Percentiles rank a stretch among this genome's conserved stretches.
Evolutionary conservation across 306 rosid genomes (phyloP).

Genomic region (Dalbergia cochinchinensis): DNA sequence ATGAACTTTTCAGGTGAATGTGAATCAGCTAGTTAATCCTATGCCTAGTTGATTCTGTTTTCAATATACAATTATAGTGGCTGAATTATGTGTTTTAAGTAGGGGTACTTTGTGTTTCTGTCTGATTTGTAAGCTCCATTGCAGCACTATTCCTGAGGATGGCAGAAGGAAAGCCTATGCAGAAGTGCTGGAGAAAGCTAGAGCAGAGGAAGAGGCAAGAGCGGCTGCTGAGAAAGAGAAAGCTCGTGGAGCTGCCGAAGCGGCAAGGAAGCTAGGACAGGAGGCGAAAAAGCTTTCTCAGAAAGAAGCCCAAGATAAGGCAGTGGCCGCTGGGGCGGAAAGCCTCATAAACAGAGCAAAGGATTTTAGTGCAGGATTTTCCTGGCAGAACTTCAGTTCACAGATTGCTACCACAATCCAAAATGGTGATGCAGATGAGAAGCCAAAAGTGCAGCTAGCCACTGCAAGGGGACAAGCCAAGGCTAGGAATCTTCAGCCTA

Average conservation of each 20-base stretch:
- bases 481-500: slow-evolving; percentile 68
- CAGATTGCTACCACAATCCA: slow-evolving; percentile 65
- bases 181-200: slow-evolving; percentile 67
- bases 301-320: slow-evolving; percentile 68
- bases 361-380: slow-evolving; percentile 68
- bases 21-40: not conserved
- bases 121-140: slow-evolving; percentile 37
- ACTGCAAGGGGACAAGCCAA: slow-evolving; percentile 89
- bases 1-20: slow-evolving; percentile 82
- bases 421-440: slow-evolving; percentile 56
- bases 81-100: not conserved
- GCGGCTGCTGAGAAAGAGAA: slow-evolving; percentile 56
- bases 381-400: slow-evolving; percentile 78
- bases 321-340: slow-evolving; percentile 61
- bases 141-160: slow-evolving; percentile 85
- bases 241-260: slow-evolving; percentile 66
- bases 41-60: slow-evolving; percentile 21
- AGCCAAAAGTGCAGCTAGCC: slow-evolving; percentile 69
- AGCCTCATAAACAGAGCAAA: slow-evolving; percentile 71
- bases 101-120: not conserved
- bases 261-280: slow-evolving; percentile 65
- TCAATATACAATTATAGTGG: not conserved
- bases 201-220: slow-evolving; percentile 87
- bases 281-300: slow-evolving; percentile 64
- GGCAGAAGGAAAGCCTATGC: slow-evolving; percentile 89